Conservation (phyloP, 1,284 basidiomycete species). For the Boletus semigastroideus region DNA sequence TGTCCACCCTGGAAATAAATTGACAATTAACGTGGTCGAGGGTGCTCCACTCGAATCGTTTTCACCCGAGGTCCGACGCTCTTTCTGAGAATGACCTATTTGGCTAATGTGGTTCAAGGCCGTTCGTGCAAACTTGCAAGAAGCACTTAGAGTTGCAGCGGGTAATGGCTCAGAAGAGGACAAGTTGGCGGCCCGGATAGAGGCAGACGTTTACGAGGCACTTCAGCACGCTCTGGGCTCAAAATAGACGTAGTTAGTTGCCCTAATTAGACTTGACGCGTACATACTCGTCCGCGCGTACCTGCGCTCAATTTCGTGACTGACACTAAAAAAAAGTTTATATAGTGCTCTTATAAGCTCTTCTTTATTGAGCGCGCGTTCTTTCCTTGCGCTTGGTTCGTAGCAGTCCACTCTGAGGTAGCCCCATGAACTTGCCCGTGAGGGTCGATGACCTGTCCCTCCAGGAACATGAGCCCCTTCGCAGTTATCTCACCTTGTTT, state of each 20-base stretch:
- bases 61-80: constrained; percentile 68
- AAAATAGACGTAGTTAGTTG: constrained; percentile 43
- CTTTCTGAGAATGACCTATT: not conserved
- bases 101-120: constrained; percentile 52
- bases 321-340: not conserved
- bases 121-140: constrained; percentile 85
- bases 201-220: constrained; percentile 95
- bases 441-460: constrained; percentile 24
- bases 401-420: not conserved
- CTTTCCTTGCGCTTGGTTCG: not conserved
- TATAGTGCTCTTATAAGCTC: not conserved
- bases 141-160: constrained; percentile 81
- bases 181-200: constrained; percentile 93
- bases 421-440: constrained; percentile 22
- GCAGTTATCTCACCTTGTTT: not conserved
- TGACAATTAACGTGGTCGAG: constrained; percentile 97
- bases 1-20: constrained; percentile 95
- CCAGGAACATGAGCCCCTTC: constrained; percentile 22
- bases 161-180: constrained; percentile 90
- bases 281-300: not conserved
- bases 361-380: not conserved
- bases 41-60: constrained; percentile 92
- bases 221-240: constrained; percentile 80
- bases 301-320: not conserved
- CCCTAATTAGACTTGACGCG: constrained; percentile 13